phyloP scores from a whole-genome alignment of 2,329 filamentous ascomycete species.

The Cercospora canescens region DNA sequence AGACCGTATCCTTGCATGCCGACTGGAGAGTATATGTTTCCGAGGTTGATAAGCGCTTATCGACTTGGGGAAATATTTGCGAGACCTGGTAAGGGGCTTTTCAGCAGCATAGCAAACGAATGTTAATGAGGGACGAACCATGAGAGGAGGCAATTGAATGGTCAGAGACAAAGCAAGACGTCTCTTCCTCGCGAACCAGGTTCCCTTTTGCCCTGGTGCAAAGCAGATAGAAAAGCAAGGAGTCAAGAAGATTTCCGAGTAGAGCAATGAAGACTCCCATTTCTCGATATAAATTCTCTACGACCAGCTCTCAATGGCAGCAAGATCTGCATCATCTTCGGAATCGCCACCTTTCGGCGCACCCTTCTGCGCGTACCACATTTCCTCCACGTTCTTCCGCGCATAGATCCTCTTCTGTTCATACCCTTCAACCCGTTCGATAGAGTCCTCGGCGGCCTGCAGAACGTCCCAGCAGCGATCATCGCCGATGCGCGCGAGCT shows the following conservation, averaged over 20 bases:
- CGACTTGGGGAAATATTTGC: not conserved
- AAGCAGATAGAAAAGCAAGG: not conserved
- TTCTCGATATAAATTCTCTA: not conserved
- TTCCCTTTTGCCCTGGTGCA: not conserved
- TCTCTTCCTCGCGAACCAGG: not conserved
- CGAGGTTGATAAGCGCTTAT: not conserved
- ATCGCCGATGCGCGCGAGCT: slow-evolving; percentile 31
- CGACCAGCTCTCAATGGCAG: not conserved
- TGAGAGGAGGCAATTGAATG: not conserved
- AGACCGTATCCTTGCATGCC: not conserved
- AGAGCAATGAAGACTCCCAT: not conserved
- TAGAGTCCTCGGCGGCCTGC: slow-evolving; percentile 32
- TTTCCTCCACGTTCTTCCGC: slow-evolving; percentile 29
- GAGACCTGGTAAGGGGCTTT: not conserved
- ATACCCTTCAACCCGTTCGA: slow-evolving; percentile 31
- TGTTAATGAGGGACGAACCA: not conserved
- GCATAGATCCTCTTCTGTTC: slow-evolving; percentile 28
- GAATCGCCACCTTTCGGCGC: not conserved
- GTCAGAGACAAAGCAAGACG: not conserved
- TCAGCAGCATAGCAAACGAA: not conserved
- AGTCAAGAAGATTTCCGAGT: no score
- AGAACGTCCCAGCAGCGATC: slow-evolving; percentile 38
- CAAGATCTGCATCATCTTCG: not conserved
- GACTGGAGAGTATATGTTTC: not conserved
- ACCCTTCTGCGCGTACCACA: slow-evolving; percentile 16